Base-by-base conservation (phyloP, 2,329 filamentous ascomycete species). In the Colletotrichum neosansevieriae region DNA sequence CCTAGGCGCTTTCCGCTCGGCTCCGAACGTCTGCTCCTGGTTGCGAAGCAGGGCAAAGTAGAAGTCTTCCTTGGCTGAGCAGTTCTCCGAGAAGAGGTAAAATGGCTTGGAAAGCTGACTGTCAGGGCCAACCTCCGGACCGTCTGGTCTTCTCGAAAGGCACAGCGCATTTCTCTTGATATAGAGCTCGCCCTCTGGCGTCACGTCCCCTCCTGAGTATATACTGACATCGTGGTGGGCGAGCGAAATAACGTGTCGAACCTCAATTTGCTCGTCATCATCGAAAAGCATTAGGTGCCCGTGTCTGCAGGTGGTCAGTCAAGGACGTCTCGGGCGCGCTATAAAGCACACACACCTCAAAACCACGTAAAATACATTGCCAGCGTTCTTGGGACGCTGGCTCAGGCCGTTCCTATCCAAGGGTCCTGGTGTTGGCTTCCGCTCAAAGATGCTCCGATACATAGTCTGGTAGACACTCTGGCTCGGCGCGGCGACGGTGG, bases 221-320 rank as follows among this genome's bases (percentile, higher is more conserved):
- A 98, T 89, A 73, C 91, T 92, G 64, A 98, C 88, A 70, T 91
- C 87, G 80, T 98, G 94, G 74, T 97, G 92, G 38, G 93, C 92
- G 10, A 99, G 86, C 0, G 94, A 97, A 64, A 99, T 93, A 62
- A 99, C 96, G 81, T 98, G 94, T 71, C 95, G 92, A 15, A 99
- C 96, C 80, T 99, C 96, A 73, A 98, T 86, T 79, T 98, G 94
- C 73, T 97, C 94, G 60, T 94, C 90, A 76, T 98, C 94, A 77
- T 99, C 96, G 79, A 98, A 99, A 10, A 99, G 89, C 93, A 99
- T 98, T 58, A 99, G 83, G 77, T 98, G 94, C 42, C 95, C 94
- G 79, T 98, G 94, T 76, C 94, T 94, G 69, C 56, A 17, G 13
- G 2, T 45, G n/a, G 61, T 73, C 68, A 72, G 62, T 59, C n/a